These are phyloP conservation scores for Clarireedia hainanense DNA, from an alignment of 2,329 filamentous ascomycete genomes.

Conservation along the genomic window DNA sequence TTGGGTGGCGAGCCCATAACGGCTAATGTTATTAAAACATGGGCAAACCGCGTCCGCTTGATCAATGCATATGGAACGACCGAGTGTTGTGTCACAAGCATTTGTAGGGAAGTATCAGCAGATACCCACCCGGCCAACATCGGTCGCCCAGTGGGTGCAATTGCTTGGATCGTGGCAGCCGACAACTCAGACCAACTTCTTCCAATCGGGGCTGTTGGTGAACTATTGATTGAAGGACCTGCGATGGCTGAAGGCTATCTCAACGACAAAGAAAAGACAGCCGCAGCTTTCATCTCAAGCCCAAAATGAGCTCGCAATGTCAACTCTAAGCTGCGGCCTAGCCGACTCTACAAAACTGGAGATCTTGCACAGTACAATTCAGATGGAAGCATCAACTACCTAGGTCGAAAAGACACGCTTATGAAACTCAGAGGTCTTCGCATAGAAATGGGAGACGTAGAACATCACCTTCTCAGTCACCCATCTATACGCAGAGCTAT, in stretches of 20 bases:
- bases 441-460: slow-evolving; percentile 4
- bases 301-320: slow-evolving; percentile 9
- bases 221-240: slow-evolving; percentile 33
- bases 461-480: slow-evolving; percentile 7
- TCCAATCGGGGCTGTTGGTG: slow-evolving; percentile 30
- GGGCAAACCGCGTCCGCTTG: slow-evolving; percentile 9
- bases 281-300: slow-evolving; percentile 29
- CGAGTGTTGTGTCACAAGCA: slow-evolving; percentile 9
- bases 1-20: slow-evolving; percentile 12
- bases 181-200: slow-evolving; percentile 29
- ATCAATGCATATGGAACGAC: slow-evolving; percentile 15
- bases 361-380: slow-evolving; percentile 31
- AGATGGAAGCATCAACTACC: slow-evolving; percentile 3
- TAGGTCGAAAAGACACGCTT: slow-evolving; percentile 4
- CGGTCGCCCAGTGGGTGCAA: slow-evolving; percentile 13
- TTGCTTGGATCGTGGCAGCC: slow-evolving; percentile 34
- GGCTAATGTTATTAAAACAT: slow-evolving; percentile 6
- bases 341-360: slow-evolving; percentile 46
- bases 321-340: background rate
- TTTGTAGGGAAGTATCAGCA: background rate
- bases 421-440: slow-evolving; percentile 5
- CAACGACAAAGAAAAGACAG: slow-evolving; percentile 30
- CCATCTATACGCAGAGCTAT: slow-evolving; percentile 3
- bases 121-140: slow-evolving; percentile 11
- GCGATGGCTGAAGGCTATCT: slow-evolving; percentile 34